Percentiles rank a stretch among this genome's conserved stretches.
These are phyloP conservation scores for Saturnispora bothae DNA, from an alignment of 805 yeast genomes.

Conservation along the genomic window DNA sequence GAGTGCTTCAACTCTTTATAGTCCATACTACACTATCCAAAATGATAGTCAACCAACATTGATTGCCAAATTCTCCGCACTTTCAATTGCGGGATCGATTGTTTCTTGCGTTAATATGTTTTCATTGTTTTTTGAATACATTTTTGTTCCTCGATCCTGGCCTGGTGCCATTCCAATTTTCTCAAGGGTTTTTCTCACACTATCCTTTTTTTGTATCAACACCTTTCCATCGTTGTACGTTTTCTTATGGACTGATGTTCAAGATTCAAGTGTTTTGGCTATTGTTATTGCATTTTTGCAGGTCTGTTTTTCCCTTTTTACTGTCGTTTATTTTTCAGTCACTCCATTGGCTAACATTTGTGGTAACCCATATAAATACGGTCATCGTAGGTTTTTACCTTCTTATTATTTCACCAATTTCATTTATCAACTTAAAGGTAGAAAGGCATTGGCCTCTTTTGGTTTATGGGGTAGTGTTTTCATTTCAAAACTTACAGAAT, in stretches of 20 bases:
- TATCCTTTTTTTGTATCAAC: constrained; percentile 25
- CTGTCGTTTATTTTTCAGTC: constrained; percentile 75
- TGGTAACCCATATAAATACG: constrained; percentile 80
- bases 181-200: constrained; percentile 26
- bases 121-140: constrained; percentile 33
- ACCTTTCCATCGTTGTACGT: constrained; percentile 33
- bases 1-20: constrained; percentile 40
- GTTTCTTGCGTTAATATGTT: constrained; percentile 32
- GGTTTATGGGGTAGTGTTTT: constrained; percentile 41
- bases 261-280: constrained; percentile 37
- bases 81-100: constrained; percentile 37
- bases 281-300: constrained; percentile 28
- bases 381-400: constrained; percentile 36
- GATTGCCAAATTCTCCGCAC: constrained; percentile 34
- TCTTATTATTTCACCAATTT: constrained; percentile 33
- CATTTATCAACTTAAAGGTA: constrained; percentile 34
- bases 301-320: constrained; percentile 41
- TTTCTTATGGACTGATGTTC: constrained; percentile 49
- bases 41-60: constrained; percentile 35
- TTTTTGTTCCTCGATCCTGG: constrained; percentile 38
- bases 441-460: constrained; percentile 63
- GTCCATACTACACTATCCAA: constrained; percentile 30
- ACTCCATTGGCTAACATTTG: constrained; percentile 97
- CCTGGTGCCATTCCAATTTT: constrained; percentile 33
- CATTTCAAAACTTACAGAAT: constrained; percentile 39